phyloP scores from a whole-genome alignment of 257 asterid species.

The Lantana camara region DNA sequence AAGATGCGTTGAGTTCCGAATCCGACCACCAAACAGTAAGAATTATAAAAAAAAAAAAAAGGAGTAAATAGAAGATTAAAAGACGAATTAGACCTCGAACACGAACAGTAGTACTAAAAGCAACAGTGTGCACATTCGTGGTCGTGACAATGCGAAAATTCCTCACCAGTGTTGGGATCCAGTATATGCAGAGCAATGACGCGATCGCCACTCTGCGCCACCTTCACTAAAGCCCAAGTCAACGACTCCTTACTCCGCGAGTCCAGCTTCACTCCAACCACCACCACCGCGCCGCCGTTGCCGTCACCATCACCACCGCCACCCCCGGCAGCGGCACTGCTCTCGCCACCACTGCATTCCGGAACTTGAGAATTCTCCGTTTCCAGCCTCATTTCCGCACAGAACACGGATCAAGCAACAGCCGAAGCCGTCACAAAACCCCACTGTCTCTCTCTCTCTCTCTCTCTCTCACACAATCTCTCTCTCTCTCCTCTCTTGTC shows the following conservation, averaged over 20 bases:
- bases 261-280: conserved; percentile 81
- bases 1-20: background rate
- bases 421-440: conserved; percentile 18
- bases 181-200: conserved; percentile 80
- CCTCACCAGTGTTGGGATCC: conserved; percentile 66
- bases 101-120: conserved; percentile 2
- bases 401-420: conserved; percentile 26
- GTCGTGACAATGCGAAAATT: background rate
- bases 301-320: conserved; percentile 28
- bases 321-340: conserved; percentile 20
- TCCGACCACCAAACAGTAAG: conserved; percentile 1
- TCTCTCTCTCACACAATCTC: conserved; percentile 8
- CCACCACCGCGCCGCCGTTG: conserved; percentile 54
- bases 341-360: conserved; percentile 37
- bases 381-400: conserved; percentile 40
- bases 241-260: conserved; percentile 73
- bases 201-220: conserved; percentile 80
- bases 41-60: background rate
- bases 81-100: background rate
- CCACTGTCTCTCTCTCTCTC: conserved; percentile 22
- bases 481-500: conserved; percentile 4
- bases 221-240: conserved; percentile 87
- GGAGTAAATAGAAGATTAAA: background rate
- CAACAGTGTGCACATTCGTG: background rate
- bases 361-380: conserved; percentile 25